Evolutionary conservation across 768 basidiomycete genomes (phyloP), one percentile per base, ranked within the genome.

Genomic region (Hericium rajendrae): DNA sequence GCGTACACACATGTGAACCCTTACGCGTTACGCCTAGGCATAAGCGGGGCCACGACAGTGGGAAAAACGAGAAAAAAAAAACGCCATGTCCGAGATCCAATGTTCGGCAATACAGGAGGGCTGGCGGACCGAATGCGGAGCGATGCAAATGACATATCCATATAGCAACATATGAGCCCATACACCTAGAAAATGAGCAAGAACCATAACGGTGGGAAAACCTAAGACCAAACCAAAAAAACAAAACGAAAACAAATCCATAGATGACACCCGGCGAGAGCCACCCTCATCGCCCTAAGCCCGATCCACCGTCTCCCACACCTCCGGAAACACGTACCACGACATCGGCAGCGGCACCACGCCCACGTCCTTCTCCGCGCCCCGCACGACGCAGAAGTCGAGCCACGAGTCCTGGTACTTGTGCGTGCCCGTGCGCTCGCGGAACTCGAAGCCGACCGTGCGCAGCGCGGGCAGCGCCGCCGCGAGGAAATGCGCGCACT

Each of bases 331-430:
- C 12, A 64, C 55, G 55, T 71, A 71, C 70, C 70, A 70, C 64
- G 64, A 52, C 48, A 63, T 57, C 26, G 71, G 69, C 18, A 70
- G 62, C 6, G 41, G 60, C 2, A 20, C 43, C 64, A 51, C 43
- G 43, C 43, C n/a, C 13, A n/a, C 16, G 43, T 18, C 20, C 43
- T 46, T 46, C 43, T 32, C 32, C 32, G 32, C 43, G n/a, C 16
- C 43, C 43, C 38, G 61, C 68, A 43, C 52, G 5, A 58, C 46
- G 48, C 26, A 16, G 51, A 68, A 72, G 57, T 71, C 70, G 15
- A 72, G 66, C 70, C 70, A 71, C 26, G 71, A 66, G 39, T 71
- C 70, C 57, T 71, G 70, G 56, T 71, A 71, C 41, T 69, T 53
- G 48, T 71, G 70, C 2, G 70, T 72, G 37, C 70, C 70, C 8